phyloP scores from a whole-genome alignment of 495 filamentous ascomycete genomes.

The Pseudotulostoma volvatum region DNA sequence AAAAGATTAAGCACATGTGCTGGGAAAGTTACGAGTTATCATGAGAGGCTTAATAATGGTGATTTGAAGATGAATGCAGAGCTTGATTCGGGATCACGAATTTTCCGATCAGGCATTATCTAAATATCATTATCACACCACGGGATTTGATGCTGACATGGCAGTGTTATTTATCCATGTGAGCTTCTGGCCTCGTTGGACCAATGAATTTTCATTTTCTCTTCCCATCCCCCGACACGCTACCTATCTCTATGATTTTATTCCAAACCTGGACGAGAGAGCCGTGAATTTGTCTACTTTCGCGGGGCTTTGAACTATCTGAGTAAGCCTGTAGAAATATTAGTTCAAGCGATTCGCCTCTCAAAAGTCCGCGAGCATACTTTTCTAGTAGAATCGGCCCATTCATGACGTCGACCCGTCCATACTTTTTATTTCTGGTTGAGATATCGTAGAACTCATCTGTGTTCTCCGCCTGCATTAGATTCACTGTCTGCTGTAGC shows the following conservation, averaged over 20 bases:
- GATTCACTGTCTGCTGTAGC: conserved; percentile 70
- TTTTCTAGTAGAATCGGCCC: conserved; percentile 81
- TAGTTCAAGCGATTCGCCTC: conserved; percentile 17
- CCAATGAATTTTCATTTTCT: no score
- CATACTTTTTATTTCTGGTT: conserved; percentile 72
- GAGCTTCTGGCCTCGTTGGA: no score
- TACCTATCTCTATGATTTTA: background rate
- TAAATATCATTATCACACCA: no score
- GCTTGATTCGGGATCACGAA: no score
- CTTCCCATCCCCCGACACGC: no score
- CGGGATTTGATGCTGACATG: no score
- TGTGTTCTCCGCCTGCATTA: conserved; percentile 76
- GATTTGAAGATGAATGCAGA: no score
- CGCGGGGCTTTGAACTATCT: conserved; percentile 40
- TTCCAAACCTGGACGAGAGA: conserved; percentile 53
- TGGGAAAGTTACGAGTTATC: no score
- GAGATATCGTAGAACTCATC: conserved; percentile 68
- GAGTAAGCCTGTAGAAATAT: conserved; percentile 39
- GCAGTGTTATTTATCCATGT: no score
- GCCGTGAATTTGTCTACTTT: conserved; percentile 48
- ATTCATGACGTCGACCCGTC: conserved; percentile 75
- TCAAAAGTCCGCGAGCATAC: conserved; percentile 26
- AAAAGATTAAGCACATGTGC: no score
- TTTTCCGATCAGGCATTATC: no score
- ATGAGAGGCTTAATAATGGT: no score